Percentiles rank a stretch among this genome's conserved stretches.
Conservation (phyloP, 2,329 filamentous ascomycete species). For the Claviceps capensis region DNA sequence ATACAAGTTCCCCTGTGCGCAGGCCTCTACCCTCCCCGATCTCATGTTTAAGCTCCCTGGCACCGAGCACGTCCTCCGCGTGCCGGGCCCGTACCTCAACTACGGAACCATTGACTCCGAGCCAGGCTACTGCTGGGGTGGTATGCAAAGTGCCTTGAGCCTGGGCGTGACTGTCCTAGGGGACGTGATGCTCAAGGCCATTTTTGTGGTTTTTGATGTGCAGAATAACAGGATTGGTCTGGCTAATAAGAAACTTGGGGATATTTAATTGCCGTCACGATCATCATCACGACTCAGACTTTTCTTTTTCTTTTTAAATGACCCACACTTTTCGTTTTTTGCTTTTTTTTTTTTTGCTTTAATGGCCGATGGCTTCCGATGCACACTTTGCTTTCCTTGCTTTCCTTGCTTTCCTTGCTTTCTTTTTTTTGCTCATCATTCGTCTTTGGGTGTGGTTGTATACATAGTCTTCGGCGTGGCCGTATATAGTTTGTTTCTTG, state of each 20-base stretch:
- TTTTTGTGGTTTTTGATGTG: slow-evolving; percentile 60
- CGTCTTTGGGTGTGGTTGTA: no score
- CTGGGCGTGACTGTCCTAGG: slow-evolving; percentile 53
- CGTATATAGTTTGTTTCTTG: no score
- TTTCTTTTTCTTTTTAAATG: not conserved
- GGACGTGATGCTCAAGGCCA: slow-evolving; percentile 65
- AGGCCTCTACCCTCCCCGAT: slow-evolving; percentile 39
- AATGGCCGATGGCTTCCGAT: no score
- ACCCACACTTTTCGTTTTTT: not conserved
- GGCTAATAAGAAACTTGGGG: slow-evolving; percentile 27
- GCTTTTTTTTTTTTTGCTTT: not conserved
- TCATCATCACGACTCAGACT: not conserved
- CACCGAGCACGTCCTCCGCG: slow-evolving; percentile 33
- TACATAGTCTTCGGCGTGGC: no score
- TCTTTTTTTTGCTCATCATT: not conserved
- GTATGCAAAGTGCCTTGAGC: slow-evolving; percentile 46
- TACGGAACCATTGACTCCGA: slow-evolving; percentile 37
- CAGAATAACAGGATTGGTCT: slow-evolving; percentile 26
- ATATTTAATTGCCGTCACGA: slow-evolving; percentile 4
- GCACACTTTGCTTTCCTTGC: not conserved
- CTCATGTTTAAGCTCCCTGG: slow-evolving; percentile 40
- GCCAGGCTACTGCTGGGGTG: slow-evolving; percentile 54
- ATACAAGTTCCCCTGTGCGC: slow-evolving; percentile 44
- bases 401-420: not conserved
- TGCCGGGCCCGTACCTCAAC: slow-evolving; percentile 41